Conservation (phyloP, 257 asterid species). For the Ilex asprella region DNA sequence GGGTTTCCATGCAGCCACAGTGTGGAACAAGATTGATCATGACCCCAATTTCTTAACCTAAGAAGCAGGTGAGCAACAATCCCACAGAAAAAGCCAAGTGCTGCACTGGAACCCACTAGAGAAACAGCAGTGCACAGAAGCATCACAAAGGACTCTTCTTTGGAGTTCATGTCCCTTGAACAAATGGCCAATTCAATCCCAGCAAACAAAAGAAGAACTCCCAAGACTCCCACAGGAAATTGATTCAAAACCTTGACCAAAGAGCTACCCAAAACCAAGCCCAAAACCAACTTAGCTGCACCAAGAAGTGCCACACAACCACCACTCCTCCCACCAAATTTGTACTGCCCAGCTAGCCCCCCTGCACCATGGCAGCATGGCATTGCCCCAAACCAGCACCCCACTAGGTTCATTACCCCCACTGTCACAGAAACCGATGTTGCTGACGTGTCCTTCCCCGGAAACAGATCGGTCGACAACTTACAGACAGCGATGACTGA, state of each 20-base stretch:
- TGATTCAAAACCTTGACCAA: slow-evolving; percentile 47
- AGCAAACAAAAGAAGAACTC: slow-evolving; percentile 64
- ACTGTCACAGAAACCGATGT: slow-evolving; percentile 64
- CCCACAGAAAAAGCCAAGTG: slow-evolving; percentile 64
- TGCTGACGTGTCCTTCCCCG: slow-evolving; percentile 48
- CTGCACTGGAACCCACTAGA: slow-evolving; percentile 68
- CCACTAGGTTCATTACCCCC: slow-evolving; percentile 68
- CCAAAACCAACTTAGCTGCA: slow-evolving; percentile 48
- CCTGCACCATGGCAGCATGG: slow-evolving; percentile 88
- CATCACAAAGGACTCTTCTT: slow-evolving; percentile 58
- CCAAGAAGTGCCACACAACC: slow-evolving; percentile 77
- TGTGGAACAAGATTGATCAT: slow-evolving; percentile 19
- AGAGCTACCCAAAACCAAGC: slow-evolving; percentile 59
- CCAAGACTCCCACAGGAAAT: slow-evolving; percentile 64
- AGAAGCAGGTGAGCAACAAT: slow-evolving; percentile 54
- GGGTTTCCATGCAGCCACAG: slow-evolving; percentile 25
- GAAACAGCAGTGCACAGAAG: slow-evolving; percentile 63
- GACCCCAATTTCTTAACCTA: slow-evolving; percentile 33
- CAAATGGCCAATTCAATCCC: slow-evolving; percentile 68
- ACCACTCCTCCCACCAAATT: slow-evolving; percentile 78
- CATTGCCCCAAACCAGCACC: slow-evolving; percentile 88
- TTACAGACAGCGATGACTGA: slow-evolving; percentile 81
- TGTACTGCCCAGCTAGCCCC: slow-evolving; percentile 80
- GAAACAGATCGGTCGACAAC: slow-evolving; percentile 66
- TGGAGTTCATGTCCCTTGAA: slow-evolving; percentile 53